Base-by-base conservation (phyloP, 2,329 filamentous ascomycete genomes). In the Fusarium xyrophilum region DNA sequence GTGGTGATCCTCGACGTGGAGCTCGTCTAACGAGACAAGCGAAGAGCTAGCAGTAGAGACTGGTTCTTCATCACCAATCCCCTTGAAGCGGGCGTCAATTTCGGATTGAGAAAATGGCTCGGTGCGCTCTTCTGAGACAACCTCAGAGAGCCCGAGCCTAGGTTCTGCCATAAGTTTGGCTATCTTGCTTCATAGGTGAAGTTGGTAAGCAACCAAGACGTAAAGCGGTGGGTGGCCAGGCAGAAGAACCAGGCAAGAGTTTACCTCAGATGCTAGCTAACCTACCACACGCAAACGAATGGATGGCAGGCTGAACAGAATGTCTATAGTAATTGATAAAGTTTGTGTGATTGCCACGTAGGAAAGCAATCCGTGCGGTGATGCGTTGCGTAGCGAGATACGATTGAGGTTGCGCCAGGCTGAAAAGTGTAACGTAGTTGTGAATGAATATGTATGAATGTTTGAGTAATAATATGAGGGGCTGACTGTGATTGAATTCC, bases 91-190 rank as follows among this genome's bases (percentile, higher is more conserved):
- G 28, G 82, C 77, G 52, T 86, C 82, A 66, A 87, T 82, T 75
- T 88, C 85, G 51, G 84, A 83, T 67, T 86, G 81, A 13, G 86
- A 85, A 70, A 87, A 86, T 13, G 85, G 84, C 77, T 88, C 85
- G 47, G 86, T 88, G 76, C 81, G 84, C 78, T 88, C 85, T 72
- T 82, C 80, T 63, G 80, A 81, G 65, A 74, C 73, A 67, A 74
- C 78, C 65, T 79, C 76, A 43, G 78, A 80, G 69, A 75, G 72
- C 73, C 75, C 78, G 60, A 75, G 69, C 69, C 77, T 82, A 68
- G 79, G 76, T 67, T 85, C 83, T 71, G 79, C 79, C 85, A 86
- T 86, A 47, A 70, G 72, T 54, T 63, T 68, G 65, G 60, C 57
- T 61, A 63, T 73, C 69, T 69, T 75, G 69, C 71, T 69, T 70